Base-by-base conservation (phyloP, 352 stramenopile genomes). In the Bremia lactucae region DNA sequence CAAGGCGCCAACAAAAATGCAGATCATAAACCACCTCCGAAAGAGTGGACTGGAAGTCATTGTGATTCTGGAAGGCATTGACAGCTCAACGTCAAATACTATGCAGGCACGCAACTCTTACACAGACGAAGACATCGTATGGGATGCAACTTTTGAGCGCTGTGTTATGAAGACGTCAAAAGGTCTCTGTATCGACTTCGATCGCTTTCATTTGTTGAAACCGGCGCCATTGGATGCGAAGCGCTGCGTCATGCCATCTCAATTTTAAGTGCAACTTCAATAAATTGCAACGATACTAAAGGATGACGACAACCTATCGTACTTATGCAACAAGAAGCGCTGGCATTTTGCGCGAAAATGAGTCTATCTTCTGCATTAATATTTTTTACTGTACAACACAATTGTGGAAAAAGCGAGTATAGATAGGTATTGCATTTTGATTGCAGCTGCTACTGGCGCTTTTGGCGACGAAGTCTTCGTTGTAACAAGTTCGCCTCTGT, bases 51-150 rank as follows among this genome's bases (percentile, higher is more conserved):
- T 93, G 2, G 80, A 93, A 42, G 73, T 93, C 14, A 59, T 93
- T 31, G 77, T 75, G 13, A 68, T 93, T 10, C 60, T 93, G 21
- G 80, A 93, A 41, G 80, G 80, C 23, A 88, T 88, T 41, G 80
- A 93, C 34, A 76, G 71, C 23, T 86, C 72, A 21, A 93, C 80
- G 22, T 88, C 75, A 34, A 89, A 87, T 58, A 93, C 80, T 14
- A 93, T 89, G 77, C 80, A 93, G 42, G 80, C 72, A 8, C 70
- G 77, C 8, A 71, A 86, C 42, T 92, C 79, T 21, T 89, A 88
- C 63, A 87, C 68, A 6, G 62, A 82, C 28, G 63, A 87, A 35
- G 73, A 93, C 26, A 77, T 93, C n/a, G 66, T 52, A 4, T 93
- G 75, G 75, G 68, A 93, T 52, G 58, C 63, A 10, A 88, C 59